Base-by-base conservation (phyloP, 495 filamentous ascomycete species). In the Penicillium canescens region DNA sequence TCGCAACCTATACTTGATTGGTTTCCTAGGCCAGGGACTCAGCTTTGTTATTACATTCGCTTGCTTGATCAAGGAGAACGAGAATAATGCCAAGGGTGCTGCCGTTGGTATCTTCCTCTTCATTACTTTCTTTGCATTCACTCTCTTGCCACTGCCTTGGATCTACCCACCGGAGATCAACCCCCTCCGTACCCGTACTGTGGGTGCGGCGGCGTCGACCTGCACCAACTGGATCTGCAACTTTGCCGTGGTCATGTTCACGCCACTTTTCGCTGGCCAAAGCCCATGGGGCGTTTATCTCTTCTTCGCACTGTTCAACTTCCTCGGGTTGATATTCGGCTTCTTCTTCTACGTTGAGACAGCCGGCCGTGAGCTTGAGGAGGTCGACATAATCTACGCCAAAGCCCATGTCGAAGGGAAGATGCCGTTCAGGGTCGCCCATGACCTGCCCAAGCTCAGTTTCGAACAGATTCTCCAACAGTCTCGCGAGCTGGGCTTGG, bases 321-420 rank as follows among this genome's bases (percentile, higher is more conserved):
- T 81, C 41, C 70, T 70, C 64, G 88, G 86, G 69, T 49, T 91
- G 11, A 85, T 87, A 1, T 66, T 74, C 50, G 67, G 56, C 38
- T 91, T 79, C 67, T 85, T 88, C 75, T 87, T 84, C 73, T 90
- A 88, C 61, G 82, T 85, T 3, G 87, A 90, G 68, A 89, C 86
- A 1, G 80, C 81, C 4, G 68, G 76, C 8, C 83, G 87, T 46
- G 84, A 83, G n/a, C 80, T 92, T 9, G 88, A 92, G 60, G 88
- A 91, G 66, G 84, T 91, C 46, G 89, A 92, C 42, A 62, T 74
- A 28, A 74, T 74, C 61, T 74, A 68, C 61, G 71, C 72, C 52
- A 73, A 69, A 60, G 70, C 69, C 39, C 66, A 72, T 48, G 18
- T 70, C 20, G 71, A 74, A 58, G 54, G 59, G 26, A 71, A 67